These are phyloP conservation scores for Salix caprea DNA, from an alignment of 345 rosid species.

Conservation along the genomic window DNA sequence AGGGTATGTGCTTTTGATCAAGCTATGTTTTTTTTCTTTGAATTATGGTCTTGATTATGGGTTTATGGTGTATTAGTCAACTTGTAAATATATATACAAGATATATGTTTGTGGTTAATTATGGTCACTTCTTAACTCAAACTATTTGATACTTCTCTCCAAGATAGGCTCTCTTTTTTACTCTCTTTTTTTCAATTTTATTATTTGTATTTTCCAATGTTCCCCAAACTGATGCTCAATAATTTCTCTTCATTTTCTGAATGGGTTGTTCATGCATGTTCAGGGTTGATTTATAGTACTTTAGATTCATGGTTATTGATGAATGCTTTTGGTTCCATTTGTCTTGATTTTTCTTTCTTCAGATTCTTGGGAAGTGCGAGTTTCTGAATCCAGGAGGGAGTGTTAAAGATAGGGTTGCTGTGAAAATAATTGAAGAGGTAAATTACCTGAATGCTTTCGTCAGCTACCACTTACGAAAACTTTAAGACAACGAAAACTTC, in stretches of 20 bases:
- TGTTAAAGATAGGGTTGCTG: conserved; percentile 89
- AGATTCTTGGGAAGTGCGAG: conserved; percentile 95
- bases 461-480: background rate
- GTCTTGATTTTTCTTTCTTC: conserved; percentile 11
- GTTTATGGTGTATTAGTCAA: background rate
- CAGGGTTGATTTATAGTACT: background rate
- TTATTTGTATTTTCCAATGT: no score
- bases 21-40: background rate
- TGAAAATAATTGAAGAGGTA: conserved; percentile 88
- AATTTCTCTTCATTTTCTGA: no score
- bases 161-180: no score
- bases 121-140: no score
- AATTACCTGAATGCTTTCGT: background rate
- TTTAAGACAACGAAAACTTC: background rate
- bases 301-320: background rate
- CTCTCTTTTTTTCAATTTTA: no score
- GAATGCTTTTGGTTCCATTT: background rate
- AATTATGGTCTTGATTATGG: background rate
- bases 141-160: no score
- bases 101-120: no score
- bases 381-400: conserved; percentile 98
- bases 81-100: no score
- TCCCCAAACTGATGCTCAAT: no score
- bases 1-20: background rate
- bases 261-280: no score